Percentiles rank a stretch among this genome's conserved stretches.
These are phyloP conservation scores for Fusarium liriodendri DNA, from an alignment of 2,329 filamentous ascomycete species.

Conservation along the genomic window DNA sequence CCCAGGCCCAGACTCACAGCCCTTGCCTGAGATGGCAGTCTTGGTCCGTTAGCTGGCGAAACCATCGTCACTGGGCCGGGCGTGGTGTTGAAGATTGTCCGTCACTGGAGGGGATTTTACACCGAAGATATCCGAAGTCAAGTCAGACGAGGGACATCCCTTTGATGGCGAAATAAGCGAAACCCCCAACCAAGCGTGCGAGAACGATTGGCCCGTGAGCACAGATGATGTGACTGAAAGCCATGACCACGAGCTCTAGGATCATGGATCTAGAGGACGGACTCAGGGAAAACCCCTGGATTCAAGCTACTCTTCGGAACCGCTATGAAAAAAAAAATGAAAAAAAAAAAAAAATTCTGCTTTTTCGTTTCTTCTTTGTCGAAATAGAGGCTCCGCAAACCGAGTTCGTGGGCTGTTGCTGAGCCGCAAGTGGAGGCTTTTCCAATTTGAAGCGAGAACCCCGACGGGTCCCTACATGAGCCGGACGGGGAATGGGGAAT, in stretches of 20 bases:
- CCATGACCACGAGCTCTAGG: slow-evolving; percentile 15
- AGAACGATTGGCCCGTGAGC: slow-evolving; percentile 45
- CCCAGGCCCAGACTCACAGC: not conserved
- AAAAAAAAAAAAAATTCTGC: slow-evolving; percentile 21
- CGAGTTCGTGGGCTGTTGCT: slow-evolving; percentile 23
- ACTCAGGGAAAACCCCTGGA: slow-evolving; percentile 15
- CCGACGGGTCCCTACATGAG: slow-evolving; percentile 16
- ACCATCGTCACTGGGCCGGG: slow-evolving; percentile 1
- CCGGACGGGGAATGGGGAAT: not conserved
- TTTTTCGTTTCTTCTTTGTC: not conserved
- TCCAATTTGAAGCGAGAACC: slow-evolving; percentile 11
- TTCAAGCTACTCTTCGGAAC: not conserved
- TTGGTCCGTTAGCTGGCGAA: slow-evolving; percentile 21
- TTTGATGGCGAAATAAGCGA: slow-evolving; percentile 14
- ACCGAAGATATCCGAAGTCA: slow-evolving; percentile 23
- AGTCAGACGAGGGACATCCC: not conserved
- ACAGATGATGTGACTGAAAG: slow-evolving; percentile 39
- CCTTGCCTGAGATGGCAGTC: slow-evolving; percentile 15
- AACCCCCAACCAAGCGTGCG: slow-evolving; percentile 31
- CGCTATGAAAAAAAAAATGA: slow-evolving; percentile 16
- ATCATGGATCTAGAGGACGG: slow-evolving; percentile 24
- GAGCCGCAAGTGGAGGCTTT: slow-evolving; percentile 40
- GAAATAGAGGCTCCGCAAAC: slow-evolving; percentile 15
- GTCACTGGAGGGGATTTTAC: not conserved
- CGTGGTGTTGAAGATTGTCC: not conserved